A percentile compares a stretch with the other conserved stretches of the same genome.
Evolutionary conservation across 257 asterid genomes (phyloP).

Genomic region (Lycium barbarum): DNA sequence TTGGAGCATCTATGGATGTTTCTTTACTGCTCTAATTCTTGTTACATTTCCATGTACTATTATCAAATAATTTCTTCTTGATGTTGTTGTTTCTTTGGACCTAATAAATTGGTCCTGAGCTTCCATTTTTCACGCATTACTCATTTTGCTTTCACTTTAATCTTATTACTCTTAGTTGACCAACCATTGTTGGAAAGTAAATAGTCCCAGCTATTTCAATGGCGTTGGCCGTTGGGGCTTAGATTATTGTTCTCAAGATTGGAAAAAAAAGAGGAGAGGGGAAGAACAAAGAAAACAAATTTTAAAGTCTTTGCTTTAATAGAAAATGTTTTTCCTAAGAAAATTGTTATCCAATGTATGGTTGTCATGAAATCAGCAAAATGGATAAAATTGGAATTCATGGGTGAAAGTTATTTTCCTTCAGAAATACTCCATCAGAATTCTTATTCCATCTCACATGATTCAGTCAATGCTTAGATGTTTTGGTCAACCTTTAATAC

Average conservation of each 20-base stretch:
- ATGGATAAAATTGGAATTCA: background rate
- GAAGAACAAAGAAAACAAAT: no score
- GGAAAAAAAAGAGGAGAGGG: no score
- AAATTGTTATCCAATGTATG: background rate
- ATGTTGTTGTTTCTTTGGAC: background rate
- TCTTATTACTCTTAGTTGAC: background rate
- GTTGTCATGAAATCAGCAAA: background rate
- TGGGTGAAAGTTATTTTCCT: background rate
- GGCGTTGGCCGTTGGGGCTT: no score
- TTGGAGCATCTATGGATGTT: slow-evolving; percentile 37
- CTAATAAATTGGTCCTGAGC: background rate
- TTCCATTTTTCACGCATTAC: background rate
- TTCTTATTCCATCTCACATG: background rate
- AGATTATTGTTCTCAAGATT: no score
- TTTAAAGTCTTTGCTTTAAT: no score
- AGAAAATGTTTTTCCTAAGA: no score
- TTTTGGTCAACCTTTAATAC: no score
- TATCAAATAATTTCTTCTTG: background rate
- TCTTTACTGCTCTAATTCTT: background rate
- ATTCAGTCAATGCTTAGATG: background rate
- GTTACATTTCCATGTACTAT: background rate
- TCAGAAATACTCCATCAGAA: background rate
- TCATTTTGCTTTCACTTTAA: background rate
- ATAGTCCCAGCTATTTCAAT: background rate
- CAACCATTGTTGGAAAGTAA: background rate